phyloP scores from a whole-genome alignment of 139 green algal genomes.

The Tetraselmis chui region DNA sequence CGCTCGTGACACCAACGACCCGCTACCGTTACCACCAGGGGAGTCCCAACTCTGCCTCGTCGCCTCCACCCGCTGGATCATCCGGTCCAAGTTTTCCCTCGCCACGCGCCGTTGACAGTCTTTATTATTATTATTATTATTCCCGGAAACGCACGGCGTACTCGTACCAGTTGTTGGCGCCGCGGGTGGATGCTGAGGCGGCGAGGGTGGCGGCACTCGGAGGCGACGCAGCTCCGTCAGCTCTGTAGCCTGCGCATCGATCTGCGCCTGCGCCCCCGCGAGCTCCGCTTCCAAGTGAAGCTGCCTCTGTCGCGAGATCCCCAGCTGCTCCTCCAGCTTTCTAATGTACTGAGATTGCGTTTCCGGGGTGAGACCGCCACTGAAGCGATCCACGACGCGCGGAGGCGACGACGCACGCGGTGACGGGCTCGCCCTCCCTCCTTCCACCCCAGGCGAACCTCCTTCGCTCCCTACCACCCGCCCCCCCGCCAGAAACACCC shows the following conservation, averaged over 20 bases:
- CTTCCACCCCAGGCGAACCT: too few relatives aligned
- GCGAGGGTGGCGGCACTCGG: too few relatives aligned
- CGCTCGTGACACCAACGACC: neutral
- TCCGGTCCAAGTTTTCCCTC: neutral
- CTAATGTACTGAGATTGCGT: neutral
- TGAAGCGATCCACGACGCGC: neutral
- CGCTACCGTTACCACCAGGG: neutral
- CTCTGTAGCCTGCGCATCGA: neutral
- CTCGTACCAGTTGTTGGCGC: neutral
- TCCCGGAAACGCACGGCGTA: neutral
- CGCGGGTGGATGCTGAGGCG: too few relatives aligned
- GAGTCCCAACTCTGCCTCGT: neutral
- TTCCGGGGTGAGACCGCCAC: neutral
- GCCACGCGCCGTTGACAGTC: neutral
- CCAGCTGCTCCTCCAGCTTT: neutral
- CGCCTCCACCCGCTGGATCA: neutral
- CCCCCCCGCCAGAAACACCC: neutral
- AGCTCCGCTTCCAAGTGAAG: neutral
- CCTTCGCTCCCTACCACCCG: too few relatives aligned
- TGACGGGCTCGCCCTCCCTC: too few relatives aligned
- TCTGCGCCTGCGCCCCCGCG: neutral
- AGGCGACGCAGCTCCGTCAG: neutral
- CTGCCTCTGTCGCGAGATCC: neutral
- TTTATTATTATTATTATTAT: neutral
- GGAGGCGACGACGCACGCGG: too few relatives aligned